Conservation (phyloP, 1,139 yeast species). For the Yamadazyma mexicana region DNA sequence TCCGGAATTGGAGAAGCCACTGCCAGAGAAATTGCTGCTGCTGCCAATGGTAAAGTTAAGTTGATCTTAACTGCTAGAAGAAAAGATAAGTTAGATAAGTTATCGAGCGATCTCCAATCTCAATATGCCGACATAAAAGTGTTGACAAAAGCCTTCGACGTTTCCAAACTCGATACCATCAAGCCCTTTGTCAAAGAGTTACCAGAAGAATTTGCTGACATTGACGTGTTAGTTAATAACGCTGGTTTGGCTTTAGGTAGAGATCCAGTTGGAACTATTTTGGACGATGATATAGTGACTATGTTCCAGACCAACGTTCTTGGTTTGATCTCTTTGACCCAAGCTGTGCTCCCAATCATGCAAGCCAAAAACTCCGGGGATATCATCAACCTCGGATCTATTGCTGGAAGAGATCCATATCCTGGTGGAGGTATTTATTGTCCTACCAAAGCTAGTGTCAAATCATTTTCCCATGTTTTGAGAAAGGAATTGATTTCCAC, state of each 20-base stretch:
- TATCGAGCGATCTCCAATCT: constrained; percentile 26
- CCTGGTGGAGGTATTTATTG: constrained; percentile 88
- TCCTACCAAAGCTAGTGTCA: constrained; percentile 82
- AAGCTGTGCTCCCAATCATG: constrained; percentile 43
- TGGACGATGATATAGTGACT: constrained; percentile 30
- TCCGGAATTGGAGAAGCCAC: constrained; percentile 59
- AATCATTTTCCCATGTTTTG: constrained; percentile 72
- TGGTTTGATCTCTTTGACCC: constrained; percentile 42
- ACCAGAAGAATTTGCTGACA: constrained; percentile 37
- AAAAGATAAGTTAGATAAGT: constrained; percentile 33
- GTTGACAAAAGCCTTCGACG: constrained; percentile 31
- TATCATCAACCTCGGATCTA: constrained; percentile 79
- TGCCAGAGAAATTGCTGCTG: constrained; percentile 40
- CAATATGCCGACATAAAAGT: constrained; percentile 28
- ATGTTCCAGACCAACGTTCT: constrained; percentile 46
- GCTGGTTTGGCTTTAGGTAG: constrained; percentile 47
- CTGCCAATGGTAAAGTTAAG: constrained; percentile 38
- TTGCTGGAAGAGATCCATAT: constrained; percentile 86
- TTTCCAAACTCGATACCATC: constrained; percentile 35
- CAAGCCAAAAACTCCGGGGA: constrained; percentile 63
- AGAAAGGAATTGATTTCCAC: constrained; percentile 78
- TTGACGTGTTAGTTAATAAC: constrained; percentile 42
- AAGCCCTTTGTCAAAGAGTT: constrained; percentile 30
- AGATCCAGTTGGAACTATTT: constrained; percentile 37
- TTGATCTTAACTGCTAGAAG: constrained; percentile 46